Evolutionary conservation across 768 basidiomycete species (phyloP).

Genomic region (Flagelloscypha sp.): DNA sequence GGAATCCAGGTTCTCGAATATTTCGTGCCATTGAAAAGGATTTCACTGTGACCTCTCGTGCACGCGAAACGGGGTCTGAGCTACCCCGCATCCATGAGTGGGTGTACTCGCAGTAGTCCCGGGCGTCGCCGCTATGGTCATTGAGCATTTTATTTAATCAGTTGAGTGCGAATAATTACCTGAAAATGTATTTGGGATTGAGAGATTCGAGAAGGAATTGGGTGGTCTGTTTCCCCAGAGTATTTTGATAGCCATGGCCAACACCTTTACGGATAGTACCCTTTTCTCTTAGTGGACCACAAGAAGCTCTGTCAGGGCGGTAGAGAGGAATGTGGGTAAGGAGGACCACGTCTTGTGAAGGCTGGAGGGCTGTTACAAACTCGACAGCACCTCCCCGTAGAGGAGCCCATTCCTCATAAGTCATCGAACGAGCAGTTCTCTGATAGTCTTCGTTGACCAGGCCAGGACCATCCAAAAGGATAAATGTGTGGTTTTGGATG

Average conservation of each 20-base stretch:
- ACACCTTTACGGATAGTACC: slow-evolving; percentile 68
- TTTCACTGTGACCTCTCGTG: slow-evolving; percentile 81
- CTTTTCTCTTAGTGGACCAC: slow-evolving; percentile 70
- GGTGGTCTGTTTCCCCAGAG: slow-evolving; percentile 73
- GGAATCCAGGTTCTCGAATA: slow-evolving; percentile 73
- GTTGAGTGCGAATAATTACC: slow-evolving; percentile 31
- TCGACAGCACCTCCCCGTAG: slow-evolving; percentile 46
- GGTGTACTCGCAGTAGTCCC: slow-evolving; percentile 79
- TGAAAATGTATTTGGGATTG: slow-evolving; percentile 64
- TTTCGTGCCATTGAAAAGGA: slow-evolving; percentile 74
- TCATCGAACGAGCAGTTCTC: slow-evolving; percentile 38
- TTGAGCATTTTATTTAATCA: slow-evolving; percentile 5
- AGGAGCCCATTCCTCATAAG: slow-evolving; percentile 51
- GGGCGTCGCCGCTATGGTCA: slow-evolving; percentile 71
- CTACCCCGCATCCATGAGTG: slow-evolving; percentile 30
- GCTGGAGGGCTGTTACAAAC: slow-evolving; percentile 37
- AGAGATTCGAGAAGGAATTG: slow-evolving; percentile 60
- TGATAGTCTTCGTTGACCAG: slow-evolving; percentile 78
- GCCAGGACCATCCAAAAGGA: slow-evolving; percentile 71
- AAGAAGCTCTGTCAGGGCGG: slow-evolving; percentile 62
- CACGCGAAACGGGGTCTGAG: slow-evolving; percentile 15
- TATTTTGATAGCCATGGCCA: slow-evolving; percentile 76
- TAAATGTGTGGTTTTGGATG: slow-evolving; percentile 62
- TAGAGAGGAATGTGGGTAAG: slow-evolving; percentile 83
- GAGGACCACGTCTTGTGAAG: slow-evolving; percentile 40